Evolutionary conservation across 2,329 filamentous ascomycete species (phyloP), one percentile per base, ranked within the genome.

Genomic region (Cladophialophora exuberans): DNA sequence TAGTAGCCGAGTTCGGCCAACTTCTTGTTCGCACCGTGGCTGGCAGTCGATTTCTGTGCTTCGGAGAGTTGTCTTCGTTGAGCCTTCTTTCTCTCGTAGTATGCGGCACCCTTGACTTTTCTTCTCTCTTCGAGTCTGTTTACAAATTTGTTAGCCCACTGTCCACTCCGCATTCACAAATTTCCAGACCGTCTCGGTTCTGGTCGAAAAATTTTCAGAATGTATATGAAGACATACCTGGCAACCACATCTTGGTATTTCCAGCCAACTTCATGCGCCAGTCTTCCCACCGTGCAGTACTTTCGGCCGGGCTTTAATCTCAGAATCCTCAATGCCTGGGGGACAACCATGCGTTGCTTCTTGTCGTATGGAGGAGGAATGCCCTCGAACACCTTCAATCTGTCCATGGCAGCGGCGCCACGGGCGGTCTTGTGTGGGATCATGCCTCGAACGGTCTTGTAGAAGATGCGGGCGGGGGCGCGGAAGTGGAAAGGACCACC

Each of bases 401-500:
- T 89, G 86, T 97, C 92, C 76, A 99, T 80, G 70, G 94, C 94
- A 72, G 93, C 93, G 71, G 90, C 88, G 81, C 94, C 94, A 75
- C 94, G 93, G 77, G 94, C 86, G 69, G 94, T 99, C 90, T 99
- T 99, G 90, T 99, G 94, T 75, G 94, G 94, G 69, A 99, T 95
- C 94, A 99, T 99, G 79, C 94, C 94, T 79, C 94, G 93, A 81
- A 99, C 90, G 76, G 94, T 91, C 89, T 97, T 96, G 89, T 97
- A 99, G 88, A 99, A 96, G 84, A 99, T 97, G 81, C 95, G 89
- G 72, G 92, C 96, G 65, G 94, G 94, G 71, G 93, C 91, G 77
- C 94, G 94, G 91, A 97, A 97, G 83, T 99, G 94, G 91, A 97
- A 99, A 79, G 94, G 94, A 83, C 93, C 93, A 87, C 93, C 94